phyloP scores from a whole-genome alignment of 2,329 filamentous ascomycete species.

The Sporothrix mexicana region DNA sequence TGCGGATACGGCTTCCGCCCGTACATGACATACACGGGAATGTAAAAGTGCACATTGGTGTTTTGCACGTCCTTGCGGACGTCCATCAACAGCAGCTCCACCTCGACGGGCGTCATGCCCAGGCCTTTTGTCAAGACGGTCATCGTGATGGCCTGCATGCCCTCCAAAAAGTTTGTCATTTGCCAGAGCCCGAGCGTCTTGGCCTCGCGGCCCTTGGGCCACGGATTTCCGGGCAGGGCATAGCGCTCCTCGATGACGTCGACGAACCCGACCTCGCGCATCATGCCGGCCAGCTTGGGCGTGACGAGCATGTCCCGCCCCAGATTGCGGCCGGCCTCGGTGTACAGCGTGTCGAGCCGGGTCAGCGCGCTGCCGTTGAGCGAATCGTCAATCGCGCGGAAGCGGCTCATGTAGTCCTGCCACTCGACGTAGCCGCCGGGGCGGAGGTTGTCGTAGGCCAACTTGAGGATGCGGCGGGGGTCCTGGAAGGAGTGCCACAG shows the following conservation, averaged over 20 bases:
- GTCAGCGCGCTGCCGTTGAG: conserved; percentile 44
- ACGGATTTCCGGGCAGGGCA: conserved; percentile 42
- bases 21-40: conserved; percentile 40
- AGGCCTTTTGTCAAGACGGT: conserved; percentile 40
- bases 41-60: conserved; percentile 39
- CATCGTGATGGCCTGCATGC: conserved; percentile 42
- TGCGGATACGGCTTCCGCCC: conserved; percentile 35
- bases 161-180: conserved; percentile 42
- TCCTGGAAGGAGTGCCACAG: conserved; percentile 38
- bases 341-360: conserved; percentile 43
- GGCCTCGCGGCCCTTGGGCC: conserved; percentile 41
- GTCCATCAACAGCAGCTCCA: conserved; percentile 40
- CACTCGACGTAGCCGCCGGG: conserved; percentile 48
- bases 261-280: conserved; percentile 44
- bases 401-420: conserved; percentile 45
- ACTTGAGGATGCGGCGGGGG: conserved; percentile 38
- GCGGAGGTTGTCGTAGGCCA: conserved; percentile 44
- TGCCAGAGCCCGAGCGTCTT: conserved; percentile 43
- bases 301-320: conserved; percentile 45
- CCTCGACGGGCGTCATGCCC: conserved; percentile 41
- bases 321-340: conserved; percentile 41
- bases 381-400: conserved; percentile 45
- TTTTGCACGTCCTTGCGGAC: conserved; percentile 39
- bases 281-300: conserved; percentile 41
- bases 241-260: conserved; percentile 43